Conservation (phyloP, 2,329 filamentous ascomycete genomes). For the Ilyonectria mors-panacis region DNA sequence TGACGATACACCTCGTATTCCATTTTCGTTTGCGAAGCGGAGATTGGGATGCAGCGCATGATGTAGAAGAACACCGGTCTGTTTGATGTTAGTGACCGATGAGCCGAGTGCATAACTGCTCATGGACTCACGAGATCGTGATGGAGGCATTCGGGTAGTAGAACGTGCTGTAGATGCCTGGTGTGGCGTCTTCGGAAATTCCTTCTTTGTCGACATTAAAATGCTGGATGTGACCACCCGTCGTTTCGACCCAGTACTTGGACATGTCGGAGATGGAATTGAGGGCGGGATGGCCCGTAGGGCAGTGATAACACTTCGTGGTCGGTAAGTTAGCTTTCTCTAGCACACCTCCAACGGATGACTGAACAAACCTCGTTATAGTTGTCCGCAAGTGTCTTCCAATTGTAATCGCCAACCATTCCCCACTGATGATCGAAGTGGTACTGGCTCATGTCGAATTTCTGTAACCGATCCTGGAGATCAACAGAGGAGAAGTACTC, state of each 20-base stretch:
- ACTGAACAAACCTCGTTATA: constrained; percentile 63
- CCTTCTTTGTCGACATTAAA: constrained; percentile 60
- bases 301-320: constrained; percentile 71
- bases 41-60: constrained; percentile 70
- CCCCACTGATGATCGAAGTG: constrained; percentile 70
- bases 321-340: not conserved
- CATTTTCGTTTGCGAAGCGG: constrained; percentile 26
- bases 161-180: constrained; percentile 58
- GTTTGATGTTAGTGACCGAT: not conserved
- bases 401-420: constrained; percentile 69
- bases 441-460: constrained; percentile 65
- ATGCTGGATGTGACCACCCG: constrained; percentile 64
- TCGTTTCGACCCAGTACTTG: constrained; percentile 65
- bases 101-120: not conserved
- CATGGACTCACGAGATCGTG: constrained; percentile 60
- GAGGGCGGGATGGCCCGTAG: constrained; percentile 70
- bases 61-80: constrained; percentile 68
- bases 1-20: constrained; percentile 68
- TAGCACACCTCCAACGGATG: not conserved
- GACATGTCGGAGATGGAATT: constrained; percentile 67
- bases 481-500: constrained; percentile 65
- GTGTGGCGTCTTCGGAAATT: constrained; percentile 55
- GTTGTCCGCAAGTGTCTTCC: constrained; percentile 72
- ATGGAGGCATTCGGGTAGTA: constrained; percentile 65
- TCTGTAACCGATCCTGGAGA: constrained; percentile 58